Evolutionary conservation across 305 asterid species (phyloP).

Genomic region (Solanum aculeatissimum): DNA sequence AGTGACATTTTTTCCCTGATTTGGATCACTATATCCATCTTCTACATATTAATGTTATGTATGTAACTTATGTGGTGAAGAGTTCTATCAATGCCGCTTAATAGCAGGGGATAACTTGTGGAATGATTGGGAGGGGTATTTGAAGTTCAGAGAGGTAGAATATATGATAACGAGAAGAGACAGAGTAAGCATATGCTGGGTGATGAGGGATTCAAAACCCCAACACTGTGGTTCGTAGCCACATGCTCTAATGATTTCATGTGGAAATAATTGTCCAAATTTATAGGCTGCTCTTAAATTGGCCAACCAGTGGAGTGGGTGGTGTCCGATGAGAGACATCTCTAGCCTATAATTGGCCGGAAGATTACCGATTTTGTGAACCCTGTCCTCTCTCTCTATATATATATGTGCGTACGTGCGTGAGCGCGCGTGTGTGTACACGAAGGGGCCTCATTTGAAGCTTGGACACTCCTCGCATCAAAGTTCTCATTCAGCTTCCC

Average conservation of each 20-base stretch:
- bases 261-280: not conserved
- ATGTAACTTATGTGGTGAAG: not conserved
- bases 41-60: no score
- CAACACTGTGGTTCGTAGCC: not conserved
- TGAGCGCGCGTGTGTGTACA: not conserved
- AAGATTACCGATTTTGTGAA: not conserved
- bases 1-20: not conserved
- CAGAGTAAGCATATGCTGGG: not conserved
- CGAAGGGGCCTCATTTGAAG: not conserved
- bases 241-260: not conserved
- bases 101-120: not conserved
- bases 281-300: not conserved
- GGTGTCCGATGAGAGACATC: not conserved
- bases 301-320: not conserved
- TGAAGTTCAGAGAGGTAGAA: not conserved
- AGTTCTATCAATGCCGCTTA: not conserved
- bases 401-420: not conserved
- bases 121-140: not conserved
- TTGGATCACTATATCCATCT: not conserved
- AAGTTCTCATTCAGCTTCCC: not conserved
- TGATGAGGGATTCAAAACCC: not conserved
- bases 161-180: not conserved
- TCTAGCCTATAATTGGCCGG: not conserved
- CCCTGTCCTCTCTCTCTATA: not conserved
- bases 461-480: not conserved